Evolutionary conservation across 495 filamentous ascomycete species (phyloP), one percentile per base, ranked within the genome.

Genomic region (Neurospora sp.): DNA sequence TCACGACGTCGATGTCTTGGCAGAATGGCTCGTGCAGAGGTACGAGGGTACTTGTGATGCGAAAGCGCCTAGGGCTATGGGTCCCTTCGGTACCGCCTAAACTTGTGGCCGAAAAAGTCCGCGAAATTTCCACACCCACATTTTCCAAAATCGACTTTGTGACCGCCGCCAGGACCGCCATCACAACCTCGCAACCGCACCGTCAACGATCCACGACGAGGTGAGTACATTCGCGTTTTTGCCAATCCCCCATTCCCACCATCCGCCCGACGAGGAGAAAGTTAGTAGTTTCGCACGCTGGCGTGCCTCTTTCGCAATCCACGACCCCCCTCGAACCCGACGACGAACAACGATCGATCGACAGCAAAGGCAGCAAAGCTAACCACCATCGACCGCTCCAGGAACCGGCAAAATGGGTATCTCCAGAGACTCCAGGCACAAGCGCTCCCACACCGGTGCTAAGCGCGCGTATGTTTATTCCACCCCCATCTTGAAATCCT

Each of bases 401-500:
- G 82, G 82, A 73, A 79, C 78, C 79, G 84, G 79, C 85, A 84
- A 84, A 78, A 98, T 98, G 95, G 95, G 95, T 98, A 98, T 98
- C 87, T 97, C 94, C 86, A 92, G 95, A 85, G 95, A 98, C 87
- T 97, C 93, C 81, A 93, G 95, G 87, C 95, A 98, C 90, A 98
- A 98, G 92, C 94, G 95, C 87, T 92, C 92, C 85, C 93, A 93
- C 84, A 94, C 95, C 80, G 95, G 95, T 88, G 95, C 95, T 78
- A 98, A 97, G 92, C 90, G 95, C 81, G 89, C 94, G 79, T 72
- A 78, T 75, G 78, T 79, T 69, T 48, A 42, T 48, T 59, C 70
- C 38, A 71, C 59, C 61, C 61, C 69, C 66, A 27, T 1, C 12
- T 20, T 73, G 11, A 40, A 37, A n/a, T 69, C 37, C 37, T 70